Evolutionary conservation across 768 basidiomycete species (phyloP).

Genomic region (Albatrellus ellisii): DNA sequence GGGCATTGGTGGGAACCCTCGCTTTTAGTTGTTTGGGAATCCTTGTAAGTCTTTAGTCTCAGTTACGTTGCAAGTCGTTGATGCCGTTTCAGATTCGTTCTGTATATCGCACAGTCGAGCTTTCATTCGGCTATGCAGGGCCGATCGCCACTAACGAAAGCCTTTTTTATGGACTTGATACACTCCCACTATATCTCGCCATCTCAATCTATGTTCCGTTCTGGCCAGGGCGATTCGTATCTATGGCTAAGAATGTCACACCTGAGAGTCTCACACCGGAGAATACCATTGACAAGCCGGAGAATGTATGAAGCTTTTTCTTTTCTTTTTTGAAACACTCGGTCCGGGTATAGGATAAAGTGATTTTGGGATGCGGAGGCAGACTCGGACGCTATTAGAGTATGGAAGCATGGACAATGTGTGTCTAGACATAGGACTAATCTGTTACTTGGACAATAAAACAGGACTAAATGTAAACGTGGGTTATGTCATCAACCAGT

Average conservation of each 20-base stretch:
- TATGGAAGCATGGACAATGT: too few relatives aligned
- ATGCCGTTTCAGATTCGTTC: constrained; percentile 41
- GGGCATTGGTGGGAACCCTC: constrained; percentile 36
- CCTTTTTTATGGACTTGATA: constrained; percentile 57
- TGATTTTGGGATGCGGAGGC: too few relatives aligned
- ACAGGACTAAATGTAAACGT: too few relatives aligned
- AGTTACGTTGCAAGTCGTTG: not conserved
- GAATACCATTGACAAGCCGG: too few relatives aligned
- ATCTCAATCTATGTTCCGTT: constrained; percentile 40
- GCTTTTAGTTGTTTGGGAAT: constrained; percentile 48
- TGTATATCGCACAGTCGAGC: constrained; percentile 40
- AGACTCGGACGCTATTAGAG: too few relatives aligned
- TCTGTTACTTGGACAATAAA: too few relatives aligned
- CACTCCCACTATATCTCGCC: constrained; percentile 51
- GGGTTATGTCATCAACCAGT: too few relatives aligned
- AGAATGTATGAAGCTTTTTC: too few relatives aligned
- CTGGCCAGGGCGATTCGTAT: constrained; percentile 54
- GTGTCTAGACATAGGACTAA: too few relatives aligned
- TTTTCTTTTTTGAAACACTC: too few relatives aligned
- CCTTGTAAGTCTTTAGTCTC: constrained; percentile 29
- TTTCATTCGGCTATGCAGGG: constrained; percentile 49
- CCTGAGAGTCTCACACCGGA: not conserved
- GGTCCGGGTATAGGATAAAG: too few relatives aligned
- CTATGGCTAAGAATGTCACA: too few relatives aligned
- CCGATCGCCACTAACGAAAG: constrained; percentile 42